phyloP scores from a whole-genome alignment of 805 yeast species.

The Blastobotrys attinorum region DNA sequence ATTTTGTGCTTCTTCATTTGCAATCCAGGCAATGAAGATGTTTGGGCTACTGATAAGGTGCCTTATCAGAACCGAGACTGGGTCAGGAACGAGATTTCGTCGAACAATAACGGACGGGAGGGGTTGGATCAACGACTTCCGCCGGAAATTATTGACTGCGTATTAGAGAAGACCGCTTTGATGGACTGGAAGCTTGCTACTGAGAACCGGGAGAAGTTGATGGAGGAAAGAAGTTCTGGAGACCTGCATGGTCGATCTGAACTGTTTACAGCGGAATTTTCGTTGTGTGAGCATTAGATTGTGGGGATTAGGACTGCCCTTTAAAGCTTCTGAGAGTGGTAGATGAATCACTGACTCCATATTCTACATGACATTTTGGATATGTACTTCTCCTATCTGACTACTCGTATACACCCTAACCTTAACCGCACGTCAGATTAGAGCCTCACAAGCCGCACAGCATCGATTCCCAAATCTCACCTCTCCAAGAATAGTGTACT shows the following conservation, averaged over 20 bases:
- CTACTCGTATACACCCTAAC: too few species aligned
- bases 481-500: too few species aligned
- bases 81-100: too few species aligned
- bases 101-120: too few species aligned
- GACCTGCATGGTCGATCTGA: too few species aligned
- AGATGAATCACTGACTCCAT: too few species aligned
- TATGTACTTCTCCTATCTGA: too few species aligned
- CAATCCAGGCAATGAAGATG: constrained; percentile 31
- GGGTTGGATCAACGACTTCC: background rate
- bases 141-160: background rate
- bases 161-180: background rate
- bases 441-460: too few species aligned
- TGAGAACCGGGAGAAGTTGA: background rate
- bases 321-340: too few species aligned
- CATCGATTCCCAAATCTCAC: too few species aligned
- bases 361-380: too few species aligned
- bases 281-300: background rate
- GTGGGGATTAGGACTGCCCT: background rate
- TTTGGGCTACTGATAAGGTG: constrained; percentile 27
- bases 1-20: constrained; percentile 35
- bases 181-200: background rate
- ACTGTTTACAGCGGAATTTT: background rate
- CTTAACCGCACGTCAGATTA: too few species aligned
- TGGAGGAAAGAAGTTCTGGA: background rate
- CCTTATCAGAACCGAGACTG: constrained; percentile 35